Conservation (phyloP, 2,329 filamentous ascomycete species). For the Pseudogymnoascus sp. region DNA sequence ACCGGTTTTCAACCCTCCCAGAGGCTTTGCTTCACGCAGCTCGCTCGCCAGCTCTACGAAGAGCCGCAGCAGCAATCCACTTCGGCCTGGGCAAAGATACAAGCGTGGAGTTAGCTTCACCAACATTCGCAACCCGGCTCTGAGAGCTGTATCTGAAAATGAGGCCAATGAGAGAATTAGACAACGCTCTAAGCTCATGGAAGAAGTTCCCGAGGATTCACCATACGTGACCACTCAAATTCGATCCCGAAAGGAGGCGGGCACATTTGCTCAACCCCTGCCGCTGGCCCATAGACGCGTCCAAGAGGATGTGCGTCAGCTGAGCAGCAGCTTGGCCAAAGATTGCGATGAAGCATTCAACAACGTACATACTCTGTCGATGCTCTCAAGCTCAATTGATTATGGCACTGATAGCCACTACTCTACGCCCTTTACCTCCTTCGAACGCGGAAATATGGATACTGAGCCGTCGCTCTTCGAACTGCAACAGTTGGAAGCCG, state of each 20-base stretch:
- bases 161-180: background rate
- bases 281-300: background rate
- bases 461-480: background rate
- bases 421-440: background rate
- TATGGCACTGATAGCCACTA: conserved; percentile 1
- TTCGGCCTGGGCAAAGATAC: conserved; percentile 42
- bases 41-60: conserved; percentile 40
- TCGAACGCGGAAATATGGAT: background rate
- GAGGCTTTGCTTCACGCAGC: conserved; percentile 36
- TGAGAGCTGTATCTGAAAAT: background rate
- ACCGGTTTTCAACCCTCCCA: conserved; percentile 17
- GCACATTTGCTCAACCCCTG: background rate
- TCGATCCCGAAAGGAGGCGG: background rate
- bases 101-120: conserved; percentile 58
- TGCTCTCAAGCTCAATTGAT: background rate
- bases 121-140: conserved; percentile 36
- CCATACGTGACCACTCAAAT: background rate
- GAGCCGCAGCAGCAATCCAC: conserved; percentile 30
- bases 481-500: background rate
- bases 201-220: background rate
- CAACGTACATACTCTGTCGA: conserved; percentile 1
- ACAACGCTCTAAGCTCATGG: background rate
- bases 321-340: conserved; percentile 78
- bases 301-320: conserved; percentile 68
- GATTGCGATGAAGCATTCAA: conserved; percentile 93